Base-by-base conservation (phyloP, 2,329 filamentous ascomycete species). In the Geosmithia putterillii region DNA sequence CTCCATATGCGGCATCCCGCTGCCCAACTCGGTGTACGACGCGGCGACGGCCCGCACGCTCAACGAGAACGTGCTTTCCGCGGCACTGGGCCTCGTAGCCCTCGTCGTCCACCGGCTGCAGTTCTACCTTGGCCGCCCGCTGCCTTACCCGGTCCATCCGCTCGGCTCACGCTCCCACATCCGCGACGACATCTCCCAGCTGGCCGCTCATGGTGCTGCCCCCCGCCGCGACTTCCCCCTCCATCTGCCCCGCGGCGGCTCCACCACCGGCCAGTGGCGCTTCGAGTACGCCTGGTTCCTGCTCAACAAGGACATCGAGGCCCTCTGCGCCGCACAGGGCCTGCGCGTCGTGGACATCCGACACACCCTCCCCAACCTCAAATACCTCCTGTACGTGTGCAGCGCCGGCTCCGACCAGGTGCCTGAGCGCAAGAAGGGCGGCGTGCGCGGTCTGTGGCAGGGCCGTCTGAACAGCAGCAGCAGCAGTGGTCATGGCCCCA, bases 201-300 rank as follows among this genome's bases (percentile, higher is more conserved):
- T 78, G 0, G 53, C 64, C 0, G 67, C 71, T 22, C 35, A n/a
- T 36, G 22, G 60, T 75, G n/a, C 37, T 28, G 46, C 57, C 7
- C 63, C 74, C 44, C 74, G 80, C 39, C 71, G 81, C 43, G 80
- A 79, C 6, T 98, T 94, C 53, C 92, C 92, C 0, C 72, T 98
- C 0, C 89, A 89, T 60, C 57, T 78, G 0, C 71, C 71, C 0
- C 63, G 73, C 2, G 74, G 75, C 15, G 74, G 74, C 62, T 84
- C 65, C n/a, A 73, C 55, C 0, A 74, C 76, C 2, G 78, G 87
- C 0, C 79, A 88, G 39, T 96, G 90, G 65, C 81, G 90, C 2
- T 96, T 96, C 60, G 90, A 96, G 54, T 98, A 96, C 59, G 92
- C 73, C 10, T 92, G 95, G 57, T 98, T 96, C 54, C 67, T 96